Conservation (phyloP, 257 asterid genomes). For the Capsicum chinense region DNA sequence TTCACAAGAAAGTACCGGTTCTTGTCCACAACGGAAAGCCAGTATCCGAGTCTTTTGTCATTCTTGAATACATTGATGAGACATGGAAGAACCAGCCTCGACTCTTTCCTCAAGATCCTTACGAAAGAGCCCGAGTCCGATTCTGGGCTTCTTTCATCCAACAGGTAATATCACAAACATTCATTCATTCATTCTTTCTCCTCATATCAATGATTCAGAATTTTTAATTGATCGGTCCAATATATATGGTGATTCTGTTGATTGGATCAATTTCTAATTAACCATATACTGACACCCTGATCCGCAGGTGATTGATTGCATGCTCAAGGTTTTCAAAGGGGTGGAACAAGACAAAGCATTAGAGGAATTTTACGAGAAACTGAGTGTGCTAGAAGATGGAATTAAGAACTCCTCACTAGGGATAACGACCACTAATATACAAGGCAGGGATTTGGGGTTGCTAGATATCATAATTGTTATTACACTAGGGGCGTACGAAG, state of each 20-base stretch:
- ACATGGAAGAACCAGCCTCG: conserved; percentile 28
- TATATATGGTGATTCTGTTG: too few relatives aligned
- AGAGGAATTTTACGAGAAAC: conserved; percentile 38
- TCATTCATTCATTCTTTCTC: too few relatives aligned
- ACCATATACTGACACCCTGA: too few relatives aligned
- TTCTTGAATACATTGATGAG: conserved; percentile 38
- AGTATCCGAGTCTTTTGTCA: conserved; percentile 38
- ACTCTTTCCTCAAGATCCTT: conserved; percentile 45
- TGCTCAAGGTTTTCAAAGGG: conserved; percentile 28
- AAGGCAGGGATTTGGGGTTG: neutral
- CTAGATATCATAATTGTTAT: conserved; percentile 41
- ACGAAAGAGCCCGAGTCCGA: conserved; percentile 39
- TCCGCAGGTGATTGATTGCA: conserved; percentile 36
- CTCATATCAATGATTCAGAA: too few relatives aligned
- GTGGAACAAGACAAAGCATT: conserved; percentile 22
- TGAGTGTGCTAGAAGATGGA: conserved; percentile 42
- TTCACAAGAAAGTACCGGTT: conserved; percentile 50
- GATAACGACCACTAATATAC: too few relatives aligned
- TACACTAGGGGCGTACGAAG: conserved; percentile 42
- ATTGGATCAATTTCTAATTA: too few relatives aligned
- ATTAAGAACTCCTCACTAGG: conserved; percentile 7
- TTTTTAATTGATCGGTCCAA: too few relatives aligned
- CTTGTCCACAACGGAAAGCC: conserved; percentile 52
- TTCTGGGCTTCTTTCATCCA: conserved; percentile 49
- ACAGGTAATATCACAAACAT: conserved; percentile 30